Conservation (phyloP, 1,284 basidiomycete species). For the Abortiporus biennis region DNA sequence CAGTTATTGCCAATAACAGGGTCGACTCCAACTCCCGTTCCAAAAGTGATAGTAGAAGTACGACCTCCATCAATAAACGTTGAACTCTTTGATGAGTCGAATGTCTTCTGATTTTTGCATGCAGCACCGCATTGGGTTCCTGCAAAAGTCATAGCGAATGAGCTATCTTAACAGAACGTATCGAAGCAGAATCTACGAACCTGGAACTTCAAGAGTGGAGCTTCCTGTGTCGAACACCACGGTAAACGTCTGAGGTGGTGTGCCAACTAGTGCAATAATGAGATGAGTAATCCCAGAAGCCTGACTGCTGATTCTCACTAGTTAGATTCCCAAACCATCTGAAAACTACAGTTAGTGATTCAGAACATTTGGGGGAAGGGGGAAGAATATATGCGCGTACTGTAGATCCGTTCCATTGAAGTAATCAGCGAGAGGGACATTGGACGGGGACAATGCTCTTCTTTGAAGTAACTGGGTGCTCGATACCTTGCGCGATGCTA, state of each 20-base stretch:
- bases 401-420: constrained; percentile 51
- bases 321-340: constrained; percentile 48
- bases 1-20: constrained; percentile 43
- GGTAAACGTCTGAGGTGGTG: constrained; percentile 40
- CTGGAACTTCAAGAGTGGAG: constrained; percentile 41
- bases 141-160: constrained; percentile 11
- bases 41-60: constrained; percentile 38
- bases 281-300: too few relatives aligned
- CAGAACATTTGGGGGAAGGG: neutral
- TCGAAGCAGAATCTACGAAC: constrained; percentile 21
- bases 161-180: neutral
- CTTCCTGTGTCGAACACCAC: constrained; percentile 55
- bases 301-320: neutral
- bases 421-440: constrained; percentile 42
- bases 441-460: constrained; percentile 31
- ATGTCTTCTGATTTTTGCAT: constrained; percentile 39
- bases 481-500: constrained; percentile 32
- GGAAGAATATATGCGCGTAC: constrained; percentile 22
- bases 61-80: constrained; percentile 41
- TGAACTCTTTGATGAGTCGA: constrained; percentile 40
- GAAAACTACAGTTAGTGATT: constrained; percentile 8
- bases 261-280: constrained; percentile 31
- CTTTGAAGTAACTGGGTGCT: constrained; percentile 12
- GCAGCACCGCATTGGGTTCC: constrained; percentile 38
- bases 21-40: constrained; percentile 50